Conservation (phyloP, 2,329 filamentous ascomycete genomes). For the Claviceps digitariae region DNA sequence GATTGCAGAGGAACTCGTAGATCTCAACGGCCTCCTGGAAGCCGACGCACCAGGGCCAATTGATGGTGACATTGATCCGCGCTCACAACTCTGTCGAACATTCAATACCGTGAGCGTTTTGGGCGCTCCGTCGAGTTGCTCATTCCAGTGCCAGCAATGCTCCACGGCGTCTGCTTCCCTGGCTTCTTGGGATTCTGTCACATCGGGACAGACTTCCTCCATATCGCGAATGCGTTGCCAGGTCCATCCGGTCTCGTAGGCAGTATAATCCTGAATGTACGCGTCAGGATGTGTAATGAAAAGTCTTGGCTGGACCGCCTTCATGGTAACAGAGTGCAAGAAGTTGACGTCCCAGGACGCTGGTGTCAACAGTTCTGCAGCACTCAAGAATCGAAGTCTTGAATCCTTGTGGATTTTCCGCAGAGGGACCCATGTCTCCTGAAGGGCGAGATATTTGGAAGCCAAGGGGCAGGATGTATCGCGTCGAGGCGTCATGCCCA, state of each 20-base stretch:
- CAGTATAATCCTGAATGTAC: constrained; percentile 51
- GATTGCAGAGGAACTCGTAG: constrained; percentile 17
- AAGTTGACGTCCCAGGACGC: constrained; percentile 60
- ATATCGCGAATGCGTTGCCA: constrained; percentile 58
- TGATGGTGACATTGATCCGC: constrained; percentile 26
- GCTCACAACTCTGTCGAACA: constrained; percentile 26
- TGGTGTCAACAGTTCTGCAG: constrained; percentile 59
- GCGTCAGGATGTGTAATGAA: constrained; percentile 65
- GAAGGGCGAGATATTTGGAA: constrained; percentile 43
- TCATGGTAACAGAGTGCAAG: constrained; percentile 60
- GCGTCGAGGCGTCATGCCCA: constrained; percentile 21
- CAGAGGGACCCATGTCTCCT: constrained; percentile 59
- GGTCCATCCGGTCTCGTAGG: constrained; percentile 46
- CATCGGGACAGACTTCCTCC: constrained; percentile 39
- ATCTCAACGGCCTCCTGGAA: constrained; percentile 14
- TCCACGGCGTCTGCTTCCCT: constrained; percentile 50
- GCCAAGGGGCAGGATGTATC: constrained; percentile 16
- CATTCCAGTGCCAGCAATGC: constrained; percentile 54
- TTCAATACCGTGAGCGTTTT: constrained; percentile 30
- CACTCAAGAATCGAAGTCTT: constrained; percentile 54
- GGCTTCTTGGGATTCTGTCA: constrained; percentile 30
- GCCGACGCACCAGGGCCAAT: constrained; percentile 17
- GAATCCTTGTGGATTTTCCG: constrained; percentile 65
- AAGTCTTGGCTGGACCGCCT: constrained; percentile 50
- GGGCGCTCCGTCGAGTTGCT: constrained; percentile 45